These are phyloP conservation scores for Claviceps capensis DNA, from an alignment of 2,329 filamentous ascomycete species.

Conservation along the genomic window DNA sequence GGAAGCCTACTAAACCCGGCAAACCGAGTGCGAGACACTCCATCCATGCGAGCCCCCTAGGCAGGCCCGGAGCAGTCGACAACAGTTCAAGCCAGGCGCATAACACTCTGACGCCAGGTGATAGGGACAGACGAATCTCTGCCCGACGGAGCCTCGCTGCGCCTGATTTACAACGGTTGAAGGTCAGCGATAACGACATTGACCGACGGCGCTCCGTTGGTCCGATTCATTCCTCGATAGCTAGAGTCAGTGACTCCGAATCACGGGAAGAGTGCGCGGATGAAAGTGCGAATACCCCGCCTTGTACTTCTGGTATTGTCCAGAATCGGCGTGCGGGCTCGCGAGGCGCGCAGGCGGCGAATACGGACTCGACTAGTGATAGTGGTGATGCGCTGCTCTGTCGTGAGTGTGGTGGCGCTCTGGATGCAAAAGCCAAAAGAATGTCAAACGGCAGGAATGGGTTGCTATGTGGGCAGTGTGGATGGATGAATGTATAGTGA, in stretches of 20 bases:
- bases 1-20: conserved; percentile 29
- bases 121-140: conserved; percentile 15
- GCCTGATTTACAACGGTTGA: conserved; percentile 15
- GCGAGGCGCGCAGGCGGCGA: conserved; percentile 20
- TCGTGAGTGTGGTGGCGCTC: conserved; percentile 5
- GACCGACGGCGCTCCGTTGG: conserved; percentile 19
- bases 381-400: conserved; percentile 5
- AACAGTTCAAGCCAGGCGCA: conserved; percentile 6
- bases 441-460: conserved; percentile 4
- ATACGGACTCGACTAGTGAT: conserved; percentile 13
- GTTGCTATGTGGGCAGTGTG: conserved; percentile 7
- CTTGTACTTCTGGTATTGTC: not conserved
- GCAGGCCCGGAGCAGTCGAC: conserved; percentile 7
- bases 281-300: conserved; percentile 7
- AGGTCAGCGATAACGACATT: conserved; percentile 10
- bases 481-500: not conserved
- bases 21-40: conserved; percentile 23
- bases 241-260: conserved; percentile 11
- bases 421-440: conserved; percentile 2
- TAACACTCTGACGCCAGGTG: conserved; percentile 20
- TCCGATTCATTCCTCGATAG: conserved; percentile 10
- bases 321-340: conserved; percentile 20
- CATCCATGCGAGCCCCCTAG: conserved; percentile 12
- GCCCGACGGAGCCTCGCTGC: conserved; percentile 18
- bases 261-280: conserved; percentile 10